Evolutionary conservation across 2,329 filamentous ascomycete species (phyloP).

Genomic region (Ploettnerulaceae sp.): DNA sequence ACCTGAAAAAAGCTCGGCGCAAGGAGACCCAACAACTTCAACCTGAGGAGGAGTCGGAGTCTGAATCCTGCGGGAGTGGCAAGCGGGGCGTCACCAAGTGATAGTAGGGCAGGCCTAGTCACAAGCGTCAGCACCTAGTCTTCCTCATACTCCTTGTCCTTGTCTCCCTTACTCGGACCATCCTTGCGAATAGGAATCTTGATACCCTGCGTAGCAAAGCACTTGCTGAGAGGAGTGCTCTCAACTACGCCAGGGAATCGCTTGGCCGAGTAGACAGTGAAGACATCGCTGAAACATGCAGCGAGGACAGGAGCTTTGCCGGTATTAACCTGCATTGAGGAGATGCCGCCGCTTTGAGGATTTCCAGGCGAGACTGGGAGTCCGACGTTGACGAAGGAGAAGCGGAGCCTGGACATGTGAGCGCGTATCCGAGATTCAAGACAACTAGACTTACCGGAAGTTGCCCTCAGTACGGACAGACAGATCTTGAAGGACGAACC

Average conservation of each 20-base stretch:
- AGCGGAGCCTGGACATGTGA: constrained; percentile 46
- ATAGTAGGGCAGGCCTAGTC: too few relatives aligned
- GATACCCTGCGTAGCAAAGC: constrained; percentile 88
- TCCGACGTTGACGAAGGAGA: constrained; percentile 82
- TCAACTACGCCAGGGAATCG: constrained; percentile 98
- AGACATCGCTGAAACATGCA: constrained; percentile 78
- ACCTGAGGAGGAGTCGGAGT: too few relatives aligned
- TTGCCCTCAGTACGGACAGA: constrained; percentile 88
- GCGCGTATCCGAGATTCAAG: background rate
- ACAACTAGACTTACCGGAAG: constrained; percentile 62
- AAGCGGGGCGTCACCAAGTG: too few relatives aligned
- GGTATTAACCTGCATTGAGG: constrained; percentile 55
- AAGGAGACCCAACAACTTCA: too few relatives aligned
- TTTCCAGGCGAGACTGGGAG: constrained; percentile 33
- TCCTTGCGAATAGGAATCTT: constrained; percentile 97
- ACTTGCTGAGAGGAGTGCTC: constrained; percentile 84
- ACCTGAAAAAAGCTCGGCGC: too few relatives aligned
- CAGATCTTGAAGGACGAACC: constrained; percentile 94
- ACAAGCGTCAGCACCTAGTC: constrained; percentile 15
- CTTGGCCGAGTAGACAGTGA: constrained; percentile 94
- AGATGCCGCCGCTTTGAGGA: constrained; percentile 35
- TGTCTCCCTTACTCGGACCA: constrained; percentile 38
- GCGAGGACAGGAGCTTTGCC: constrained; percentile 78
- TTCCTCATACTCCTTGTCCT: constrained; percentile 30
- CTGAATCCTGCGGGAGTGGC: too few relatives aligned